A percentile compares a stretch with the other conserved stretches of the same genome.
phyloP scores from a whole-genome alignment of 352 stramenopile genomes.

The Phytophthora europaea region DNA sequence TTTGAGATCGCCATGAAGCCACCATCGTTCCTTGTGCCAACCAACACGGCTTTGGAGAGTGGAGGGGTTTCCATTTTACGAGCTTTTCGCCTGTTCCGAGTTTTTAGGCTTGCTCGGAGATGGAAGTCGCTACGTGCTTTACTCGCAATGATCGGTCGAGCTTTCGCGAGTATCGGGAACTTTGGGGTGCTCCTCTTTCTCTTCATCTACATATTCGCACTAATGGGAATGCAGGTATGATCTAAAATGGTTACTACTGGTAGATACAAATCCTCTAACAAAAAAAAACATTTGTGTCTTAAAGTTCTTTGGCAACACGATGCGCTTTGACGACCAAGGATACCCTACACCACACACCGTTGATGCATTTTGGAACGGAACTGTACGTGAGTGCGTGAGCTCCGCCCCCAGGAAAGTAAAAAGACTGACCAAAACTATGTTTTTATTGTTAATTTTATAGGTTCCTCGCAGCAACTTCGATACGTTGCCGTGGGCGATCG shows the following conservation, averaged over 20 bases:
- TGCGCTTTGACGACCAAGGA: background rate
- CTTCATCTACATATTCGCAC: background rate
- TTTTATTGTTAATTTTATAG: conserved; percentile 20
- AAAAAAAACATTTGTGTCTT: background rate
- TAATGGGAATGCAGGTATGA: background rate
- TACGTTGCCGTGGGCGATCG: conserved; percentile 68
- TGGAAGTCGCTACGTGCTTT: background rate
- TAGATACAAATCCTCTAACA: background rate
- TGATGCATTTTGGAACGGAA: conserved; percentile 63
- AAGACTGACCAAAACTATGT: no score
- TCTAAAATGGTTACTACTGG: background rate
- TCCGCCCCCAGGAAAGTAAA: no score
- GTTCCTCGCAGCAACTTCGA: conserved; percentile 88
- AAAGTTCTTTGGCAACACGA: background rate
- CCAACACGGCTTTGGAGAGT: background rate
- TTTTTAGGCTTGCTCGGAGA: background rate
- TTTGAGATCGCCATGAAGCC: background rate
- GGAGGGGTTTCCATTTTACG: background rate
- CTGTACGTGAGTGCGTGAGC: conserved; percentile 33
- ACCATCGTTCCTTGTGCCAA: background rate
- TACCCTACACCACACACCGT: conserved; percentile 8
- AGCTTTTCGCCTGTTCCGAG: background rate
- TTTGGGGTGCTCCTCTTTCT: background rate
- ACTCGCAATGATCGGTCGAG: background rate
- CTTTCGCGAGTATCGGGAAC: background rate